These are phyloP conservation scores for Moricandia arvensis DNA, from an alignment of 345 rosid genomes.

Conservation along the genomic window DNA sequence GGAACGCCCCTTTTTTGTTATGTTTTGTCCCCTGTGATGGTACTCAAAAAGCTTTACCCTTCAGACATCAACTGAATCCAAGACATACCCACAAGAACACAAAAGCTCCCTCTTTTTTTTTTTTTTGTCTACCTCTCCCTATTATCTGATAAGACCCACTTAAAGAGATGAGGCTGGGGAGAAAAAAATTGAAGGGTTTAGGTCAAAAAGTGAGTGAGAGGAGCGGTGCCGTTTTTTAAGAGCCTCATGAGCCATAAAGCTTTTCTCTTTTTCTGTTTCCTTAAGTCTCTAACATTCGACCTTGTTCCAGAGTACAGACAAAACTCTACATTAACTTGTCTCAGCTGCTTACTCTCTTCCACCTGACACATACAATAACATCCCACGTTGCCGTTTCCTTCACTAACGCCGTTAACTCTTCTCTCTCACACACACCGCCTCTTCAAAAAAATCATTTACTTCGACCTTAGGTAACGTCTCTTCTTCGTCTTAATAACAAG, in stretches of 20 bases:
- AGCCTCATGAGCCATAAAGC: conserved; percentile 38
- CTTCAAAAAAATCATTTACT: neutral
- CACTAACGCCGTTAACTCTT: conserved; percentile 32
- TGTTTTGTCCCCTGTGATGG: conserved; percentile 6
- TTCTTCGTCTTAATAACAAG: no score
- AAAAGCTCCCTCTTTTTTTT: neutral
- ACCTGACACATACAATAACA: conserved; percentile 26
- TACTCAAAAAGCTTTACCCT: conserved; percentile 13
- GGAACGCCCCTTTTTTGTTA: neutral
- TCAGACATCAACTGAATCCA: conserved; percentile 10
- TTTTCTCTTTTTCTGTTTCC: conserved; percentile 54
- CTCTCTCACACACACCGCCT: conserved; percentile 24
- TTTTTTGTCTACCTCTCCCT: neutral
- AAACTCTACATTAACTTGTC: conserved; percentile 35
- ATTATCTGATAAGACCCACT: conserved; percentile 2
- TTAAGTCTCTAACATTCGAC: conserved; percentile 70
- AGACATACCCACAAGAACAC: conserved; percentile 12
- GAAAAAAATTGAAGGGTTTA: conserved; percentile 7
- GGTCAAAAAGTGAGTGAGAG: conserved; percentile 42
- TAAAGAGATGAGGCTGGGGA: conserved; percentile 26
- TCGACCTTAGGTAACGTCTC: conserved; percentile 33
- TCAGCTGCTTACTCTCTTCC: conserved; percentile 20
- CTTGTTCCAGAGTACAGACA: conserved; percentile 62
- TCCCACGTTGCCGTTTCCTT: conserved; percentile 36
- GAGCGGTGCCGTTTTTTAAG: conserved; percentile 68